A percentile compares a stretch with the other conserved stretches of the same genome.
Evolutionary conservation across 164 flowering plant species (phyloP).

Genomic region (Nymphaea thermarum): DNA sequence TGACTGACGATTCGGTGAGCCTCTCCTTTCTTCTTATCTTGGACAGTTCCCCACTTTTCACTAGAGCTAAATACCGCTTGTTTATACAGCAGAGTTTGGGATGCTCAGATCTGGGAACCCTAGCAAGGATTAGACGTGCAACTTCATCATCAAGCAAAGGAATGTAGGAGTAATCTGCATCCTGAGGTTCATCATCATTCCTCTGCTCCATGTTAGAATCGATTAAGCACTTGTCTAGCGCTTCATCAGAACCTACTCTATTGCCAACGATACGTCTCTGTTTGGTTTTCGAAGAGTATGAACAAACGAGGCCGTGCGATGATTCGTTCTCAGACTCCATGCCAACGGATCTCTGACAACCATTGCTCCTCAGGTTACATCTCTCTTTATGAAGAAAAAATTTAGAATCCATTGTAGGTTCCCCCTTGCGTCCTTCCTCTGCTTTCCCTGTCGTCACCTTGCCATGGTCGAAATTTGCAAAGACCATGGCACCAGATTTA

Average conservation of each 20-base stretch:
- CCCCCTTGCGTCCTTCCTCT: neutral
- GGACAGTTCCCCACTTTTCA: slow-evolving; percentile 42
- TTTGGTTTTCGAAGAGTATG: neutral
- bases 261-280: neutral
- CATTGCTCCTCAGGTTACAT: neutral
- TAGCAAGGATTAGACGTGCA: slow-evolving; percentile 48
- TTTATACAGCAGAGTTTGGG: slow-evolving; percentile 39
- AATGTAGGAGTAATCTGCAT: slow-evolving; percentile 60
- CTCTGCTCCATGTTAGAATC: neutral
- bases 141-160: slow-evolving; percentile 49
- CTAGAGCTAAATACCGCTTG: slow-evolving; percentile 25
- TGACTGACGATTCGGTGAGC: slow-evolving; percentile 44
- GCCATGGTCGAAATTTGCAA: neutral
- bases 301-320: neutral
- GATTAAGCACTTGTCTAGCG: neutral
- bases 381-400: neutral
- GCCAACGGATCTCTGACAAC: neutral
- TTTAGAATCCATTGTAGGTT: neutral
- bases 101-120: slow-evolving; percentile 46
- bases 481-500: neutral
- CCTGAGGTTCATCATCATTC: slow-evolving; percentile 43
- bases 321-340: neutral
- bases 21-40: slow-evolving; percentile 37
- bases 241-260: neutral
- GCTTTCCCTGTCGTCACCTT: neutral